Percentiles rank a stretch among this genome's conserved stretches.
These are phyloP conservation scores for Fraxinus angustifolia DNA, from an alignment of 305 asterid species.

Conservation along the genomic window DNA sequence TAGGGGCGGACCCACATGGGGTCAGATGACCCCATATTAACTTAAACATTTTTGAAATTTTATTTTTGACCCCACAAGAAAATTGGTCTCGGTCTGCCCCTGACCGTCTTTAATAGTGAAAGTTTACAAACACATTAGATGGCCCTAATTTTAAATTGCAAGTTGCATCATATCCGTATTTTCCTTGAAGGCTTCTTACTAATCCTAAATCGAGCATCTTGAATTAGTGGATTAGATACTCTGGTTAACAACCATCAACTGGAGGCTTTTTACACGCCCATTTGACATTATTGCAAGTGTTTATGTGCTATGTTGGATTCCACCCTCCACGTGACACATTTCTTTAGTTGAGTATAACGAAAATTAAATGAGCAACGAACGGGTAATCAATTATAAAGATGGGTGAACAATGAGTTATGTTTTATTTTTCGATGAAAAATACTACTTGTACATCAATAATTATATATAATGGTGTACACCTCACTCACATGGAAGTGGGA, in stretches of 20 bases:
- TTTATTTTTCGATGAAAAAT: too few species aligned
- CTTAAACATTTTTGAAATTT: too few species aligned
- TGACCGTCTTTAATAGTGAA: neutral
- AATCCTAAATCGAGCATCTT: slow-evolving; percentile 54
- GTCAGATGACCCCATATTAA: too few species aligned
- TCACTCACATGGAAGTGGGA: too few species aligned
- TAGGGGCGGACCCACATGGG: neutral
- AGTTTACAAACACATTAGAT: neutral
- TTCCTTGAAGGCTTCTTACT: slow-evolving; percentile 90
- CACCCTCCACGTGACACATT: neutral
- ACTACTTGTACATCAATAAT: too few species aligned
- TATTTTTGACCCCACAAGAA: too few species aligned
- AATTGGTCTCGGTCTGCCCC: too few species aligned
- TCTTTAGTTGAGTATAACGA: neutral
- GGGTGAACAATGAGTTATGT: neutral
- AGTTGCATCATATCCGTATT: slow-evolving; percentile 98
- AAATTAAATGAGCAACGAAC: too few species aligned
- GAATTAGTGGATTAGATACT: neutral
- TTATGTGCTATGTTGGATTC: too few species aligned
- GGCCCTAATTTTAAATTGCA: slow-evolving; percentile 89
- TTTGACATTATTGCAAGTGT: neutral
- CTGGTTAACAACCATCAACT: slow-evolving; percentile 56
- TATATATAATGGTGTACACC: too few species aligned
- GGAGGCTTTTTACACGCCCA: slow-evolving; percentile 24
- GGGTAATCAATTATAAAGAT: too few species aligned